Evolutionary conservation across 495 filamentous ascomycete genomes (phyloP), one percentile per base, ranked within the genome.

Genomic region (Penicillium herquei): DNA sequence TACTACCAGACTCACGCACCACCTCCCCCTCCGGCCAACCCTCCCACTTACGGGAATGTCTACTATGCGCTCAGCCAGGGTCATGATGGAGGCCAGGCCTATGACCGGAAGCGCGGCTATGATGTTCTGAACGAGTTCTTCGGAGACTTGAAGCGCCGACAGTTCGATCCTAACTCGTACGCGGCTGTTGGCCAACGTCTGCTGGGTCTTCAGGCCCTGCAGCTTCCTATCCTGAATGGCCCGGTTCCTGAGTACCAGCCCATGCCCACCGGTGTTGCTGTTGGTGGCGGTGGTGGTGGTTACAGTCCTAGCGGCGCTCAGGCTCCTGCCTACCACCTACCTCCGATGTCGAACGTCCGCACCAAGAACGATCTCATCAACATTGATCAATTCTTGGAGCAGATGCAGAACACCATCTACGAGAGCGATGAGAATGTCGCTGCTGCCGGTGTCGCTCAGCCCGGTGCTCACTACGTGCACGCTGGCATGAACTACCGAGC

Each of bases 71-170:
- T 87, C 69, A 79, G 83, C 78, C 81, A 82, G 46, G 76, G 75
- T 17, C 71, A 68, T 12, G 74, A 79, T 46, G 65, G 74, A 18
- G 76, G 75, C 54, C 71, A 77, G 13, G 69, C 78, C 6, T 86
- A 84, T 61, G 85, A 90, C 54, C 79, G 76, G 56, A 96, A 93
- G 78, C 89, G 91, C 44, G 86, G 85, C 14, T 89, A 89, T 52
- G 92, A 97, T 54, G 89, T 89, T 30, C 73, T 98, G 54, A 91
- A 96, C 66, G 91, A 95, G 60, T 95, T 98, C 77, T 96, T 98
- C 61, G 87, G 89, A 49, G 91, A 91, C 66, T 83, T 87, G 55
- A 96, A 97, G 77, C 87, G 91, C 51, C 88, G 90, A 61, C 83
- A 88, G 58, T 87, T 99, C 58, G 91, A 98, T 58, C 87, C 91